Percentiles rank a stretch among this genome's conserved stretches.
Evolutionary conservation across 2,329 filamentous ascomycete genomes (phyloP).

Genomic region (Aspergillus aculeatinus): DNA sequence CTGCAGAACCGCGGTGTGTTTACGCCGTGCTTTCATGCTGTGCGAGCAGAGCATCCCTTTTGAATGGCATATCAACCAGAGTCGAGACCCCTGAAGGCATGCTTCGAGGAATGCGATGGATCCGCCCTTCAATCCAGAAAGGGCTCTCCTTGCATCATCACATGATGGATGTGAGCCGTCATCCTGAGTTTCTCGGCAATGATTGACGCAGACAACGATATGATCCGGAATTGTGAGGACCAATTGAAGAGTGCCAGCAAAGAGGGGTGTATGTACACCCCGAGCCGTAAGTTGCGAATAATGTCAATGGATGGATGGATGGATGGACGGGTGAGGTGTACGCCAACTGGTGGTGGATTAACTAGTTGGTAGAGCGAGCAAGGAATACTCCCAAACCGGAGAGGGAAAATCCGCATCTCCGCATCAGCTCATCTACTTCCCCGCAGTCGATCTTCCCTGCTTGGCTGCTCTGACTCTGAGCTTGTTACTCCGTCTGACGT

Average conservation of each 20-base stretch:
- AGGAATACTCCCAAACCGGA: no score
- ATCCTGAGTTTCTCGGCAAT: neutral
- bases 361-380: no score
- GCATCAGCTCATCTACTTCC: neutral
- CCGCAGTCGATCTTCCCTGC: neutral
- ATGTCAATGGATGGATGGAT: no score
- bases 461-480: neutral
- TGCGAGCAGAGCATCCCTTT: neutral
- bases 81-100: neutral
- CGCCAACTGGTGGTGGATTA: no score
- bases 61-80: neutral
- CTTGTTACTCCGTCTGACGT: neutral
- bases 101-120: neutral
- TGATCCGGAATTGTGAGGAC: neutral
- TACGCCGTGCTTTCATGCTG: neutral
- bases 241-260: neutral
- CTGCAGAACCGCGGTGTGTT: neutral
- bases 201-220: neutral
- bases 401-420: constrained; percentile 5
- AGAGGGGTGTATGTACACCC: neutral
- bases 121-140: neutral
- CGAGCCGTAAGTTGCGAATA: no score
- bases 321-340: no score
- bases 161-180: neutral
- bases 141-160: neutral